Base-by-base conservation (phyloP, 2,329 filamentous ascomycete species). In the Acephala macrosclerotiorum region DNA sequence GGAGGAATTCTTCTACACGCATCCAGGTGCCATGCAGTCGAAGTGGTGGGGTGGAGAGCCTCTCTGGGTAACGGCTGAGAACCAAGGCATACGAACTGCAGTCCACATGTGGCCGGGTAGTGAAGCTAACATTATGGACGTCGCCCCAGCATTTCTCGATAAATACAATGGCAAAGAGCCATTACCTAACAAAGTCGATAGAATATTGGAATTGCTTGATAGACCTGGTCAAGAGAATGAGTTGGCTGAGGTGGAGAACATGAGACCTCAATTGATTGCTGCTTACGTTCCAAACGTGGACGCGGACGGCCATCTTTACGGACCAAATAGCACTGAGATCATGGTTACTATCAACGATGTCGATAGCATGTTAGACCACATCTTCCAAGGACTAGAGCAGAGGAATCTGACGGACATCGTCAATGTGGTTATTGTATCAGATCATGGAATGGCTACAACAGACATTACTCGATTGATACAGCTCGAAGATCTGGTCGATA, bases 21-120 rank as follows among this genome's bases (percentile, higher is more conserved):
- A 96, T 73, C 88, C 92, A 0, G 77, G 82, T 1, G 85, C 93
- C 70, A 86, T 97, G 79, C 88, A 95, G 70, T 83, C 92, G 0
- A 93, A 95, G 76, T 99, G 96, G 95, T 99, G 96, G 95, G 89
- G 87, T 47, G 96, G 94, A 2, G 94, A 98, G 77, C 96, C 96
- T 0, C 84, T 99, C 35, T 99, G 96, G 96, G 90, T 91, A 29
- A 96, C 95, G 1, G 95, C 95, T 5, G 96, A 98, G 80, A 87
- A 87, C 64, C 91, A 93, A 71, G 91, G 91, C 6, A 83, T 96
- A 36, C 87, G 87, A 64, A 89, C 90, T 35, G 96, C 93, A 0
- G 89, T 99, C 29, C 96, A 99, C 77, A 99, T 99, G 96, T 99
- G 96, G 96, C 96, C 96, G 1, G 96, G 96, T 1, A 96, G 92